Percentiles rank a stretch among this genome's conserved stretches.
phyloP scores from a whole-genome alignment of 2,329 filamentous ascomycete genomes.

The Aspergillus ibericus region DNA sequence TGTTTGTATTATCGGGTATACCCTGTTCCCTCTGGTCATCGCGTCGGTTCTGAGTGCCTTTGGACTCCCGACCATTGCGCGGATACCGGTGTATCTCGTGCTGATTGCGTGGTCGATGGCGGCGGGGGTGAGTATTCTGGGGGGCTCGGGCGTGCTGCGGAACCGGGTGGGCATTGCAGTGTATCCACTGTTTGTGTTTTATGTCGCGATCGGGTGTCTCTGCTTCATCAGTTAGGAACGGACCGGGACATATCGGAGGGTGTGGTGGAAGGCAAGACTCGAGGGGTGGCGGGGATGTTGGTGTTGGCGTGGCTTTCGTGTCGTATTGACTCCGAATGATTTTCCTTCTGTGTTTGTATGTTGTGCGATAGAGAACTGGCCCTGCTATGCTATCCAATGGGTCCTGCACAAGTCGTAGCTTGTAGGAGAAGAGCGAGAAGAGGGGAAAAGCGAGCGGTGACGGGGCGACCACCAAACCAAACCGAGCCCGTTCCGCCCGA shows the following conservation, averaged over 20 bases:
- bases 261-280: background rate
- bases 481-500: conserved; percentile 5
- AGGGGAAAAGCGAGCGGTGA: conserved; percentile 27
- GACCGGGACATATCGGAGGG: background rate
- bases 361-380: background rate
- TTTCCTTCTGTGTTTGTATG: background rate
- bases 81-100: conserved; percentile 87
- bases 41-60: conserved; percentile 86
- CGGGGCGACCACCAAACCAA: conserved; percentile 19
- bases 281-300: background rate
- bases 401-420: background rate
- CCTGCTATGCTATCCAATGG: background rate
- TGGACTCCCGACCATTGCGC: conserved; percentile 72
- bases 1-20: conserved; percentile 97
- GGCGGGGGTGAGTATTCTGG: conserved; percentile 91
- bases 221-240: conserved; percentile 85
- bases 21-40: conserved; percentile 92
- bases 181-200: conserved; percentile 93
- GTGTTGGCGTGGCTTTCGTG: background rate
- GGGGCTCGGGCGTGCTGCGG: conserved; percentile 91
- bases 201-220: conserved; percentile 85
- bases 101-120: conserved; percentile 91
- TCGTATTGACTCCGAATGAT: background rate
- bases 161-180: conserved; percentile 92
- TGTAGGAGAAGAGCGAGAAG: background rate